Base-by-base conservation (phyloP, 2,329 filamentous ascomycete genomes). In the Sarocladium kiliense region DNA sequence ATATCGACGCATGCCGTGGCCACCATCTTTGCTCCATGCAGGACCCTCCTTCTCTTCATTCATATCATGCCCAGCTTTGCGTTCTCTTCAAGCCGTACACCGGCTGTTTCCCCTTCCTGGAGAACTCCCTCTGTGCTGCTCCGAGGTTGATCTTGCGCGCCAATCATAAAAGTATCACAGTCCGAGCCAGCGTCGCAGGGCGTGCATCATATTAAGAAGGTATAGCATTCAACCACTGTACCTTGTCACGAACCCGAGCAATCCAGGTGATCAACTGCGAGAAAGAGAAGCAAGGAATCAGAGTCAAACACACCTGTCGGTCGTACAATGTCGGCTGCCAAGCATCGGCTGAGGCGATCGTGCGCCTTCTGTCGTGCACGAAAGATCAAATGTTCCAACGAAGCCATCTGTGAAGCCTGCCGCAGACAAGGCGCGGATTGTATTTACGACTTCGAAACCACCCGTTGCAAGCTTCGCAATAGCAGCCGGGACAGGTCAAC, bases 381-480 rank as follows among this genome's bases (percentile, higher is more conserved):
- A 16, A 71, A 71, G 60, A 71, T 71, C 61, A 71, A 70, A 54
- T 71, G 68, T 57, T 70, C 66, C 54, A 71, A 71, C 58, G 68
- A 69, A 45, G 65, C 65, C 26, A 71, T 71, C 36, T 71, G 68
- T 61, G 66, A 71, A 55, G 68, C 68, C 25, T 71, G 68, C 45
- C 66, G 68, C 39, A 64, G 66, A 37, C 68, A 71, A 54, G 68
- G 66, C 10, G 66, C 65, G 49, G 68, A 71, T 58, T 71, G 68
- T 58, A 71, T 71, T 59, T 71, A 71, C 61, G 68, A 71, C 58
- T 70, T 69, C 55, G 68, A 71, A 54, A 62, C 67, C 6, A 59
- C 63, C 6, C 63, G 67, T 21, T 57, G 62, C 42, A 70, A 68
- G 58, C 54, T 58, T 18, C 62, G 67, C 11, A 61, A 65, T 39